These are phyloP conservation scores for Penicillium digitatum DNA, from an alignment of 2,329 filamentous ascomycete genomes.

Conservation along the genomic window DNA sequence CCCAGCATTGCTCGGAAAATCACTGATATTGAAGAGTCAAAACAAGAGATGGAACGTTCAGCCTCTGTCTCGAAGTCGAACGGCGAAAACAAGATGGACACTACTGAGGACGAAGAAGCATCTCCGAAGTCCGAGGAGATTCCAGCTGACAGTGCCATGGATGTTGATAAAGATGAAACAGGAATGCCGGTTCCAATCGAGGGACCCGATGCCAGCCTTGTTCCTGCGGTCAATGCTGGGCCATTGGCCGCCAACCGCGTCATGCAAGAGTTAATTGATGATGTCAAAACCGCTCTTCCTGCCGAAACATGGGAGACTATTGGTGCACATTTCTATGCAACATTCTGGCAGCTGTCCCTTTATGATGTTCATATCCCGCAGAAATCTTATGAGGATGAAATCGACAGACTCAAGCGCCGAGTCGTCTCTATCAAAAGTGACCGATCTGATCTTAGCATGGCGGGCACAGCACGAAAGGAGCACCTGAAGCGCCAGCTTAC, in stretches of 20 bases:
- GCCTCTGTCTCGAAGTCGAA: conserved; percentile 23
- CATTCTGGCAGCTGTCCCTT: conserved; percentile 87
- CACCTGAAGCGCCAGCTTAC: conserved; percentile 65
- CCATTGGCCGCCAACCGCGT: conserved; percentile 61
- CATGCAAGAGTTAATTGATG: conserved; percentile 68
- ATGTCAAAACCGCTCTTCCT: conserved; percentile 60
- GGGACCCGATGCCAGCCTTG: conserved; percentile 9
- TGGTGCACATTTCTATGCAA: conserved; percentile 76
- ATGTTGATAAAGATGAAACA: conserved; percentile 33
- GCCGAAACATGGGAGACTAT: conserved; percentile 64
- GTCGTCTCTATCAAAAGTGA: conserved; percentile 65
- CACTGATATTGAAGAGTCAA: conserved; percentile 37
- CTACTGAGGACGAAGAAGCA: conserved; percentile 27
- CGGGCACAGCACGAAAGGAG: conserved; percentile 63
- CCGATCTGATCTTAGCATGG: conserved; percentile 66
- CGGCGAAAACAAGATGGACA: conserved; percentile 37
- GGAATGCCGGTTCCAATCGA: conserved; percentile 12
- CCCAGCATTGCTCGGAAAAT: conserved; percentile 68
- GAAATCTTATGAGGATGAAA: conserved; percentile 73
- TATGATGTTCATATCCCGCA: conserved; percentile 75
- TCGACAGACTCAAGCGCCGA: conserved; percentile 63
- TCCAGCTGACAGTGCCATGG: conserved; percentile 29
- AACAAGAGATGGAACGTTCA: conserved; percentile 28
- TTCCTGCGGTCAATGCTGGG: conserved; percentile 30
- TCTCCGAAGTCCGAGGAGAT: conserved; percentile 17